Conservation (phyloP, 768 basidiomycete species). For the Serendipita sp. region DNA sequence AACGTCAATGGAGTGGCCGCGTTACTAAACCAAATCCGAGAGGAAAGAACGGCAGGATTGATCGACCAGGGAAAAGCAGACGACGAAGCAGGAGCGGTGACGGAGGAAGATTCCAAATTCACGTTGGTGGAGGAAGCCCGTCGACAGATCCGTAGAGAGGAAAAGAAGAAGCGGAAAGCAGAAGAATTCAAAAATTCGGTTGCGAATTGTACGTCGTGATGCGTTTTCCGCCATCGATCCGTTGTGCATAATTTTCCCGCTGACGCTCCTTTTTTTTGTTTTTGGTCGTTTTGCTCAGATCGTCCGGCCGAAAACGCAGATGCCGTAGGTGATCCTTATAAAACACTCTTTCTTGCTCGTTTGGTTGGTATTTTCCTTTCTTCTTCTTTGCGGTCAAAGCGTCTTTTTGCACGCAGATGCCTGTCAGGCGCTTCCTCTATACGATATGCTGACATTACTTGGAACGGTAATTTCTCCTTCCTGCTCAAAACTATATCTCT, state of each 20-base stretch:
- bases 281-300: conserved; percentile 32
- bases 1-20: conserved; percentile 59
- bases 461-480: neutral
- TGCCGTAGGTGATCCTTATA: conserved; percentile 93
- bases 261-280: conserved; percentile 3
- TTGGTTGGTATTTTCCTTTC: conserved; percentile 34
- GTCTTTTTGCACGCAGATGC: neutral
- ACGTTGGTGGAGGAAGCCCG: conserved; percentile 74
- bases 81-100: conserved; percentile 31
- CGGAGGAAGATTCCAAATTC: conserved; percentile 40
- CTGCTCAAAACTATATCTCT: neutral
- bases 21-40: conserved; percentile 57
- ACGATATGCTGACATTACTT: conserved; percentile 10
- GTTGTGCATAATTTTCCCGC: conserved; percentile 5
- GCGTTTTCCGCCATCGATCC: neutral
- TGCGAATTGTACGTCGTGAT: conserved; percentile 54
- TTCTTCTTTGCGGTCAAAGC: neutral
- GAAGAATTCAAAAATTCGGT: conserved; percentile 69
- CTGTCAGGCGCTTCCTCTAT: neutral
- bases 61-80: conserved; percentile 53
- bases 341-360: conserved; percentile 91
- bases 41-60: conserved; percentile 54
- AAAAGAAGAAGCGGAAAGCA: conserved; percentile 55
- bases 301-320: conserved; percentile 84
- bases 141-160: conserved; percentile 61